phyloP scores from a whole-genome alignment of 306 rosid species.

The Astragalus glycyphyllos region DNA sequence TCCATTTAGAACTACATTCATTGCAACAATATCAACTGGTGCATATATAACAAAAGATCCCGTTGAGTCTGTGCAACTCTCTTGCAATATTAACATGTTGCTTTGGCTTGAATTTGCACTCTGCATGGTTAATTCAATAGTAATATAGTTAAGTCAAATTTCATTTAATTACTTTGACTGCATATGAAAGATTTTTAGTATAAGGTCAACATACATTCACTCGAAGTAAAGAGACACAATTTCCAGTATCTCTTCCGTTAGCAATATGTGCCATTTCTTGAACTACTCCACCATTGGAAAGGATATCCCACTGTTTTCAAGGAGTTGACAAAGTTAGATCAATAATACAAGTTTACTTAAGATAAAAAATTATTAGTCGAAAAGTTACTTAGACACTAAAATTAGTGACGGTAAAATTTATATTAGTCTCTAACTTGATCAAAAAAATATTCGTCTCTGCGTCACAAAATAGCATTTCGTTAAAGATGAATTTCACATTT shows the following conservation, averaged over 20 bases:
- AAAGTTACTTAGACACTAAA: no score
- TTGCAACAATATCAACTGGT: slow-evolving; percentile 87
- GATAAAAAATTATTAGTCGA: no score
- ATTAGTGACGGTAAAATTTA: neutral
- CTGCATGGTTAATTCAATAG: slow-evolving; percentile 44
- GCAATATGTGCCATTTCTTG: slow-evolving; percentile 99
- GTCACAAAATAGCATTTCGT: no score
- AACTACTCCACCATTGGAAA: slow-evolving; percentile 94
- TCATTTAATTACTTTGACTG: neutral
- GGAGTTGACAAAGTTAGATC: slow-evolving; percentile 10
- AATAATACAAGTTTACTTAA: neutral
- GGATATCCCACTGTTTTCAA: slow-evolving; percentile 90
- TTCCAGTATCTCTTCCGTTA: slow-evolving; percentile 92
- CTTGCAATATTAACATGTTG: slow-evolving; percentile 97
- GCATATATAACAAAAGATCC: slow-evolving; percentile 92
- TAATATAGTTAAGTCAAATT: neutral
- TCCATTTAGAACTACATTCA: slow-evolving; percentile 91
- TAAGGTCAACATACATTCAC: slow-evolving; percentile 66
- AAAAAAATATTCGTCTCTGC: no score
- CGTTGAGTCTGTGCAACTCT: slow-evolving; percentile 83
- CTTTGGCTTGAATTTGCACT: slow-evolving; percentile 98
- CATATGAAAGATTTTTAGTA: neutral
- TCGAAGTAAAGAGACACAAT: slow-evolving; percentile 87
- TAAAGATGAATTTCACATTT: no score
- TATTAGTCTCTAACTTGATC: no score